Evolutionary conservation across 2,329 filamentous ascomycete genomes (phyloP), one percentile per base, ranked within the genome.

Genomic region (Claviceps capensis): DNA sequence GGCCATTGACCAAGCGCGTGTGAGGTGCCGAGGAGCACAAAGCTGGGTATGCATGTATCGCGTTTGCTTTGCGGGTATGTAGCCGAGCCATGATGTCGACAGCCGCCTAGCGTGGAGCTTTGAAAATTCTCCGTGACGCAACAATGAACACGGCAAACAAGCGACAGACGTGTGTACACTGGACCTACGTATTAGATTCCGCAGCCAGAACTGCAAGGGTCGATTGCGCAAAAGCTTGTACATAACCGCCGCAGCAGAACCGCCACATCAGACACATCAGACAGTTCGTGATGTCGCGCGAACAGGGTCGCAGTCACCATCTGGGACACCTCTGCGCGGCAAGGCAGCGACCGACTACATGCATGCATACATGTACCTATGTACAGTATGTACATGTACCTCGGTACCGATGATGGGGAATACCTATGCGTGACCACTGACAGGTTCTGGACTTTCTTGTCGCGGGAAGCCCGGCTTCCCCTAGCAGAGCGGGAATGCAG

Each of bases 401-500:
- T n/a, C 16, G 40, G 16, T 9, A 9, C n/a, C 9, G n/a, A 17
- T n/a, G 5, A 19, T 17, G n/a, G 40, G 40, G 9, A 19, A 19
- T 22, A 22, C 22, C 22, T 26, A 8, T 26, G 26, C 7, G 26
- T 22, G 22, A 22, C 38, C 41, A 43, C 5, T 22, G 17, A 23
- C 1, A n/a, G 37, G 14, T n/a, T n/a, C 5, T 40, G 37, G 13
- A 40, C 37, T n/a, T 40, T 14, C 37, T n/a, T 16, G 5, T n/a
- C 5, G 37, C 14, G 37, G 14, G 14, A 11, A 44, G 42, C 9
- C 9, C 42, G 9, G 42, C 19, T 44, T 54, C 55, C n/a, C 40
- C 51, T 48, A 47, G 53, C 49, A 53, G 52, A 38, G 58, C 63
- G 64, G 65, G 65, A 67, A 65, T 64, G 65, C 60, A 64, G 62